phyloP scores from a whole-genome alignment of 2,329 filamentous ascomycete species.

The Emericellopsis cladophorae region DNA sequence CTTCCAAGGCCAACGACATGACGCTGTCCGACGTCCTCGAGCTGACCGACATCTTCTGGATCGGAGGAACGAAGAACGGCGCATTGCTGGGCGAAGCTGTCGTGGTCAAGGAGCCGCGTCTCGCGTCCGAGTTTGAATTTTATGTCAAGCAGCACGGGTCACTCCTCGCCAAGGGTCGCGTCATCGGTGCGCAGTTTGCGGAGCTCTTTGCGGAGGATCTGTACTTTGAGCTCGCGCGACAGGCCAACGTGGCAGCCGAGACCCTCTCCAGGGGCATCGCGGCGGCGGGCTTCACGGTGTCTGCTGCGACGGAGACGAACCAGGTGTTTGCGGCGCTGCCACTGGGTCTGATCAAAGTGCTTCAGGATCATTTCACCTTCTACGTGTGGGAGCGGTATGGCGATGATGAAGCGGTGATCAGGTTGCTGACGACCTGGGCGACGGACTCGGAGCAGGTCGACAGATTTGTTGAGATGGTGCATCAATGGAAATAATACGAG shows the following conservation, averaged over 20 bases:
- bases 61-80: conserved; percentile 39
- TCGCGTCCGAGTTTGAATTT: conserved; percentile 34
- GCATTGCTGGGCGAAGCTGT: conserved; percentile 36
- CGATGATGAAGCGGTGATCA: conserved; percentile 24
- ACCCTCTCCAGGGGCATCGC: conserved; percentile 28
- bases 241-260: conserved; percentile 30
- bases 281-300: conserved; percentile 24
- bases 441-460: conserved; percentile 29
- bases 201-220: conserved; percentile 31
- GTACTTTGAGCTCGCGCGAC: conserved; percentile 30
- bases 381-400: conserved; percentile 33
- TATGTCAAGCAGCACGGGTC: conserved; percentile 38
- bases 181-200: conserved; percentile 35
- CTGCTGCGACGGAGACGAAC: conserved; percentile 34
- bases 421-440: conserved; percentile 37
- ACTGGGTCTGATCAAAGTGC: conserved; percentile 16
- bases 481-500: too few species aligned
- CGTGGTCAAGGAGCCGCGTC: conserved; percentile 25
- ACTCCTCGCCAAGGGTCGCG: conserved; percentile 33
- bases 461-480: conserved; percentile 16
- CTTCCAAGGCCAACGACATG: conserved; percentile 25
- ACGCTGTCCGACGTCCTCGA: conserved; percentile 29
- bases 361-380: conserved; percentile 30
- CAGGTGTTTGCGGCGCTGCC: conserved; percentile 36
- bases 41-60: conserved; percentile 39